Evolutionary conservation across 169 alveolate species (phyloP).

Genomic region (Cyclospora cayetanensis): DNA sequence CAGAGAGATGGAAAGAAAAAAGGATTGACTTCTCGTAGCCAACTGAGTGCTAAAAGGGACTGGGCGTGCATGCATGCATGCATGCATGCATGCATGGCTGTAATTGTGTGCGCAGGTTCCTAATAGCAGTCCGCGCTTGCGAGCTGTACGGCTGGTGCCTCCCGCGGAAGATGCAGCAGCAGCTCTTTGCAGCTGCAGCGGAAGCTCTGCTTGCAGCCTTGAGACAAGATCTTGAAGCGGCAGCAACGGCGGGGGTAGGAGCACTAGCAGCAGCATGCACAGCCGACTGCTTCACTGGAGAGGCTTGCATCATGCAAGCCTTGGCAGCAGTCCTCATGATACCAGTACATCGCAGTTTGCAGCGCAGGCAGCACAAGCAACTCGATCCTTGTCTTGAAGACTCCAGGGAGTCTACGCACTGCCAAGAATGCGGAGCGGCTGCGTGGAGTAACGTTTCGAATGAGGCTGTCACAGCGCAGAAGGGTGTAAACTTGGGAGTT

Average conservation of each 20-base stretch:
- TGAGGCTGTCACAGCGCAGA: conserved; percentile 26
- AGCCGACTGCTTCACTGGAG: not conserved
- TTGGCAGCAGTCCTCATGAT: not conserved
- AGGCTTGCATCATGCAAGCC: conserved; percentile 26
- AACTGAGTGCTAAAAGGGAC: too few species aligned
- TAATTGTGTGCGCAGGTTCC: conserved; percentile 5
- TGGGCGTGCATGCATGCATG: too few species aligned
- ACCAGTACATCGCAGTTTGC: not conserved
- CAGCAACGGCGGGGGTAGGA: not conserved
- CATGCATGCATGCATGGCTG: too few species aligned
- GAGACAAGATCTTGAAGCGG: not conserved
- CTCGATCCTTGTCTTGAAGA: too few species aligned
- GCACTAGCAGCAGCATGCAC: not conserved
- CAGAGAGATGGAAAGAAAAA: too few species aligned
- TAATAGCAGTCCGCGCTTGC: not conserved
- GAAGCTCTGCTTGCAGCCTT: not conserved
- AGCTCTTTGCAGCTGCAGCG: conserved; percentile 47
- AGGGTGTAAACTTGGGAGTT: not conserved
- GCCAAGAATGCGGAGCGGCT: not conserved
- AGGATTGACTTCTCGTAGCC: too few species aligned
- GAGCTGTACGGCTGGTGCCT: conserved; percentile 24
- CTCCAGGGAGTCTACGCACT: too few species aligned
- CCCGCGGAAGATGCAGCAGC: conserved; percentile 14
- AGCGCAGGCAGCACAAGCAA: conserved; percentile 10
- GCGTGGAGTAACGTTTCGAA: not conserved